Base-by-base conservation (phyloP, 495 filamentous ascomycete genomes). In the Mytilinidion resinicola region DNA sequence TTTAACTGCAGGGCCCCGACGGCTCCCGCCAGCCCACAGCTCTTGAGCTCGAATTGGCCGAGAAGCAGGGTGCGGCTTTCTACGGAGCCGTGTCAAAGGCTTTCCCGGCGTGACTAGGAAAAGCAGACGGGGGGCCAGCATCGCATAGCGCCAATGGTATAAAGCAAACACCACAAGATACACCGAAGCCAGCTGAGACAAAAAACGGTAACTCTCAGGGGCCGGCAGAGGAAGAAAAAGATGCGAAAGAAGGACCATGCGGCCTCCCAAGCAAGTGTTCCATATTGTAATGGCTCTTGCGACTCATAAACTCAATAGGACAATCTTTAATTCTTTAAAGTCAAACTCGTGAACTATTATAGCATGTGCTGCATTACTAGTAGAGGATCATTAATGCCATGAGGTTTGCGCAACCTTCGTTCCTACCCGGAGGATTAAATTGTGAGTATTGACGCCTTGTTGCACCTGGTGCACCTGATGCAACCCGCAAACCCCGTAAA, bases 31-130 rank as follows among this genome's bases (percentile, higher is more conserved):
- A 88, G 75, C 95, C 95, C 21, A 78, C 78, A 17, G 74, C 72
- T 7, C 75, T 78, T 54, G 95, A 99, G 77, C 76, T 95, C 59
- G 71, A 84, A 64, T 67, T 99, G 36, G 93, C 95, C 54, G 78
- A 76, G 53, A 79, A 75, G 62, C 93, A 97, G 76, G 93, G 95
- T 69, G 83, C 88, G 78, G 71, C 78, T 53, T 99, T 97, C 79
- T 96, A 90, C 75, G 77, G 86, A 73, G 75, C 80, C 63, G 82
- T 96, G 56, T 68, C 82, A 66, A 89, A 88, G 78, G 81, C 81
- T 71, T 80, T 76, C 63, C 86, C 86, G 71, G 79, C 77, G 35
- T 98, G 90, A 96, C 87, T 96, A 76, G 81, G 89, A 86, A 87
- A 76, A 57, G 73, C 80, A 62, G 49, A 57, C 15, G 59, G 37